These are phyloP conservation scores for Neofusicoccum parvum DNA, from an alignment of 2,329 filamentous ascomycete species.

Conservation along the genomic window DNA sequence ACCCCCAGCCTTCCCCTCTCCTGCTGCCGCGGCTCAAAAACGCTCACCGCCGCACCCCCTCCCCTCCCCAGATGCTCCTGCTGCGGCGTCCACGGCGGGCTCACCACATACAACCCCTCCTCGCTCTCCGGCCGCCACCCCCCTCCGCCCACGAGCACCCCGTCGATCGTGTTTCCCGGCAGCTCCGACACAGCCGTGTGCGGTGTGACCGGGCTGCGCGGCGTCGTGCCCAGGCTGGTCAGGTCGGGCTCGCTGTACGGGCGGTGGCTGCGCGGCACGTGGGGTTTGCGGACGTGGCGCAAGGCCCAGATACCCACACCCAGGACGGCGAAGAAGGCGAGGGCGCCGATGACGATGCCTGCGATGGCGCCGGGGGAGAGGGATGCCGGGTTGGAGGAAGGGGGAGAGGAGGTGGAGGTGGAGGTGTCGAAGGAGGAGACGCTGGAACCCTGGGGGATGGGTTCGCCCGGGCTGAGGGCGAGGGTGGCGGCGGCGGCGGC, in stretches of 20 bases:
- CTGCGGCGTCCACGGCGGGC: slow-evolving; percentile 2
- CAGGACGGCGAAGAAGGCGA: slow-evolving; percentile 27
- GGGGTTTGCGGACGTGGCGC: slow-evolving; percentile 23
- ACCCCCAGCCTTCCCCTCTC: background rate
- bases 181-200: background rate
- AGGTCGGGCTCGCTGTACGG: background rate
- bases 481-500: slow-evolving; percentile 32
- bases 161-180: background rate
- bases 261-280: background rate
- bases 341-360: slow-evolving; percentile 61
- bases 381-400: background rate
- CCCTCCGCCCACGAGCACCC: background rate
- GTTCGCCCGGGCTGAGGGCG: slow-evolving; percentile 37
- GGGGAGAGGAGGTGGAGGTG: background rate
- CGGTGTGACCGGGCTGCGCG: background rate
- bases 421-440: slow-evolving; percentile 20
- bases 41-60: background rate
- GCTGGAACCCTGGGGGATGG: slow-evolving; percentile 32
- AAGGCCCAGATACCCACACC: slow-evolving; percentile 34
- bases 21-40: background rate
- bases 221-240: background rate
- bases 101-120: background rate
- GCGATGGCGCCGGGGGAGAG: slow-evolving; percentile 44
- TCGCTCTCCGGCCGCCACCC: background rate
- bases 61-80: background rate